Base-by-base conservation (phyloP, 768 basidiomycete species). In the Megacollybia marginata region DNA sequence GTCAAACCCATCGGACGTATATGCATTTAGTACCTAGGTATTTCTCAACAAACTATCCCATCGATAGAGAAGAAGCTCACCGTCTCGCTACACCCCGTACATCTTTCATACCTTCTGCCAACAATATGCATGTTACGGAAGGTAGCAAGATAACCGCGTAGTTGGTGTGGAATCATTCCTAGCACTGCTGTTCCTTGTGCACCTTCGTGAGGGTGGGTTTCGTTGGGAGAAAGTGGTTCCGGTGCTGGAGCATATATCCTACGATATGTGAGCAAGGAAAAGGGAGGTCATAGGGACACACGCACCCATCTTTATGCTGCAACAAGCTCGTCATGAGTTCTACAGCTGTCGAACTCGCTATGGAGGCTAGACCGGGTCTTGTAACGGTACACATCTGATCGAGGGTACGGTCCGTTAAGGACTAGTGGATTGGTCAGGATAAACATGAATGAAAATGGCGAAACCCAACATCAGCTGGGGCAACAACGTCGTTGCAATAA, bases 351-450 rank as follows among this genome's bases (percentile, higher is more conserved):
- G 94, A 85, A 1, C 88, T 81, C 0, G 96, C 96, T 47, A 97
- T 92, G 0, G 92, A 82, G 0, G 95, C 96, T 2, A 98, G 75
- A 0, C 95, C 95, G 0, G 96, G 96, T 18, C 96, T 74, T 0
- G 95, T 97, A 31, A 99, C 96, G 1, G 96, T 98, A 62, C 96
- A 99, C 95, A 97, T 97, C 64, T 98, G 95, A 64, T 98, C 96
- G 12, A 98, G 78, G 4, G 94, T 95, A 38, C 93, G 78, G 62
- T 98, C 95, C 1, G 88, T 87, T 77, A 75, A 63, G 9, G 71
- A 74, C 72, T 57, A 32, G 48, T 20, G 20, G 11, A 28, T 16
- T 13, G 38, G 38, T 40, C 15, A 28, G 23, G n/a, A 18, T 12
- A 33, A 23, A n/a, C 16, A 44, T n/a, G 15, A 38, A 46, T 12